Evolutionary conservation across 2,329 filamentous ascomycete genomes (phyloP).

Genomic region (Aspergillus ochraceoroseus): DNA sequence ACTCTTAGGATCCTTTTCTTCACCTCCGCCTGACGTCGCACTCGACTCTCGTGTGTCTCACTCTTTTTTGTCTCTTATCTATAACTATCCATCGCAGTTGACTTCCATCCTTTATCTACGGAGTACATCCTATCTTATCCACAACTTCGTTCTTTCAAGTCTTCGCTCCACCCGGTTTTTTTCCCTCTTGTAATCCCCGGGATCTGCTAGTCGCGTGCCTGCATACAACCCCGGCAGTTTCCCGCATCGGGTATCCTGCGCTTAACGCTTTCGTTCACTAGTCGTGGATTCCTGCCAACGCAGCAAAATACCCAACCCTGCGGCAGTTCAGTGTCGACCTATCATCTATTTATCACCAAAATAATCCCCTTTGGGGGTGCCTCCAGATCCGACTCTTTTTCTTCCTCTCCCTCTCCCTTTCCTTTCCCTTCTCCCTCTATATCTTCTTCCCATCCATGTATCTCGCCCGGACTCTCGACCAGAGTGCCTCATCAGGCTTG

Average conservation of each 20-base stretch:
- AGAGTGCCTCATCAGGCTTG: constrained; percentile 39
- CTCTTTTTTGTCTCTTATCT: no score
- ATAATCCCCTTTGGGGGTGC: constrained; percentile 5
- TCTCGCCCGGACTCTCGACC: constrained; percentile 39
- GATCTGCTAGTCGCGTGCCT: constrained; percentile 23
- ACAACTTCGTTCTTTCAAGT: background rate
- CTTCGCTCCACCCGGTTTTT: no score
- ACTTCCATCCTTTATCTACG: no score
- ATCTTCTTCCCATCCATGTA: constrained; percentile 32
- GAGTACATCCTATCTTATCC: no score
- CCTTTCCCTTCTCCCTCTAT: constrained; percentile 1
- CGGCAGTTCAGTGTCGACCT: constrained; percentile 7
- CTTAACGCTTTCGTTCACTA: constrained; percentile 9
- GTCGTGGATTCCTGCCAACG: constrained; percentile 20
- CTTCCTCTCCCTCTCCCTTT: constrained; percentile 7
- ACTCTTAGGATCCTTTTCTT: constrained; percentile 15
- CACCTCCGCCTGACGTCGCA: constrained; percentile 4
- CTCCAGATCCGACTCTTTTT: constrained; percentile 8
- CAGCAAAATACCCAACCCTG: constrained; percentile 16
- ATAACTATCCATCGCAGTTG: no score
- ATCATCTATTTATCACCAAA: constrained; percentile 13
- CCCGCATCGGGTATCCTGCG: constrained; percentile 18
- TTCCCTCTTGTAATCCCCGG: background rate
- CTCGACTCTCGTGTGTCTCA: background rate
- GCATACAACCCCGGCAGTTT: constrained; percentile 19